Evolutionary conservation across 805 yeast genomes (phyloP).

Genomic region (Monosporozyma servazzii): DNA sequence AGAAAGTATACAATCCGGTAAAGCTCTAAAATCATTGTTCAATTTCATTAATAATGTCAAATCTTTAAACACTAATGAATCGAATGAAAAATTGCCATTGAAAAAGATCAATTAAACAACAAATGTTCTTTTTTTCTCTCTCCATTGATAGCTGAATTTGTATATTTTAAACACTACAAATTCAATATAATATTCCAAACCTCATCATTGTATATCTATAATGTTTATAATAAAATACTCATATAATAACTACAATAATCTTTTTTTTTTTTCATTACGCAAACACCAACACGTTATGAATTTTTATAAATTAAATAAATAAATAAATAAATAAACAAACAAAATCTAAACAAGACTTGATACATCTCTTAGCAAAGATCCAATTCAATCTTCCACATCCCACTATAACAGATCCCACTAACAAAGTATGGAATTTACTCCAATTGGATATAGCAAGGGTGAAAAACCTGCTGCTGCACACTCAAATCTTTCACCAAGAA

Average conservation of each 20-base stretch:
- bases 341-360: too few species aligned
- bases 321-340: not conserved
- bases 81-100: not conserved
- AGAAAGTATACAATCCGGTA: constrained; percentile 55
- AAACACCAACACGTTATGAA: not conserved
- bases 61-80: not conserved
- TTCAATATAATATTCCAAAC: not conserved
- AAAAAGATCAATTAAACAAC: not conserved
- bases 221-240: too few species aligned
- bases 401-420: not conserved
- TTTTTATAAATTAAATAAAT: not conserved
- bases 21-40: constrained; percentile 52
- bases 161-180: too few species aligned
- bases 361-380: too few species aligned
- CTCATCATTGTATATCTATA: not conserved
- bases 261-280: not conserved
- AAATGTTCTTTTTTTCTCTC: not conserved
- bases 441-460: constrained; percentile 31
- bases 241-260: not conserved
- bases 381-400: not conserved
- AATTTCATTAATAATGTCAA: constrained; percentile 32
- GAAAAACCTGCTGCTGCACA: constrained; percentile 4
- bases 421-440: constrained; percentile 33
- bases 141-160: too few species aligned
- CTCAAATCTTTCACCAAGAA: not conserved